These are phyloP conservation scores for Triticum urartu DNA, from an alignment of 176 grass and related monocot genomes.

Conservation along the genomic window DNA sequence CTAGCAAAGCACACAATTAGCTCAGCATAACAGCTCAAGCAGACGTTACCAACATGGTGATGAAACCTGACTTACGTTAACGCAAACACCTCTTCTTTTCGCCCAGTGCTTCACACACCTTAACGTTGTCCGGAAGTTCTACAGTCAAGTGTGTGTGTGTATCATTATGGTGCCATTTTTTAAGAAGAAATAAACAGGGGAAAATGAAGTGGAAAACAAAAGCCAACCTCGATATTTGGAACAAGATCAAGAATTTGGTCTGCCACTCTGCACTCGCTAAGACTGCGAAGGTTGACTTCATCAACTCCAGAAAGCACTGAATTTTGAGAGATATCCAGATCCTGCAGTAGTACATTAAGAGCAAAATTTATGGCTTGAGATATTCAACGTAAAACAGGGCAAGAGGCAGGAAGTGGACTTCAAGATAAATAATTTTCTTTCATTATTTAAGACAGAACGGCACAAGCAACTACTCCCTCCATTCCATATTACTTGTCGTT, in stretches of 20 bases:
- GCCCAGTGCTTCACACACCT: slow-evolving; percentile 91
- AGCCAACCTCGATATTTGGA: slow-evolving; percentile 69
- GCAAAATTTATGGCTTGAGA: slow-evolving; percentile 19
- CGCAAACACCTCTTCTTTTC: slow-evolving; percentile 71
- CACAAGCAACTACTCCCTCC: background rate
- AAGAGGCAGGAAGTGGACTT: background rate
- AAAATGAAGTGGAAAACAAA: background rate
- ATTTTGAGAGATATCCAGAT: slow-evolving; percentile 78
- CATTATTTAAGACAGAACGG: slow-evolving; percentile 3
- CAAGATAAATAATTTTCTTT: background rate
- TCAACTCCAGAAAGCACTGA: slow-evolving; percentile 80
- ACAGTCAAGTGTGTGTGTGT: slow-evolving; percentile 4
- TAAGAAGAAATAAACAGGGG: background rate
- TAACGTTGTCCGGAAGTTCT: slow-evolving; percentile 76
- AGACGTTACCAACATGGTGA: background rate
- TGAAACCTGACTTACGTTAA: slow-evolving; percentile 49
- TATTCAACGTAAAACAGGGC: background rate
- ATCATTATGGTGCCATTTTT: slow-evolving; percentile 6
- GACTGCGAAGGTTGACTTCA: slow-evolving; percentile 83
- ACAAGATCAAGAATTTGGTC: slow-evolving; percentile 89
- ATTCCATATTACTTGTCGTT: no score
- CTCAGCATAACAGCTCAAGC: background rate
- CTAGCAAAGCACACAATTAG: slow-evolving; percentile 23
- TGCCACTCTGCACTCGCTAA: slow-evolving; percentile 88
- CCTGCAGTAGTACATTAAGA: slow-evolving; percentile 41